Base-by-base conservation (phyloP, 805 yeast genomes). In the Candida suzukii region DNA sequence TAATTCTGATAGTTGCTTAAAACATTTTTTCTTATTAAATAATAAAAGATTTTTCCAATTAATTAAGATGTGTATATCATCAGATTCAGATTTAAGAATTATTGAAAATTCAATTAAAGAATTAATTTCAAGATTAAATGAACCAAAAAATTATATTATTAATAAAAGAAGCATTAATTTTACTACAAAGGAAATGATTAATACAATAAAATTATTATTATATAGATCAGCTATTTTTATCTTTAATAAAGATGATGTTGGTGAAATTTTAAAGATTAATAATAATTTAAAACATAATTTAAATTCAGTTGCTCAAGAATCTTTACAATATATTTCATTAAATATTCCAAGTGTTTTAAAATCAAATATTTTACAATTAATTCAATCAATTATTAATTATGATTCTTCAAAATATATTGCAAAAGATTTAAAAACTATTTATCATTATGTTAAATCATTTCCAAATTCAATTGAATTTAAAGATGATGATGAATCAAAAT, bases 81-180 rank as follows among this genome's bases (percentile, higher is more conserved):
- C 76, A 2, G 80, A 76, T 3, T 73, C 80, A 2, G 83, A 81
- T 39, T 81, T 76, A 53, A 66, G 63, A 22, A 74, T 83, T 0
- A 71, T 87, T 3, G 64, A 66, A 27, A 82, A 74, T 41, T 73
- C 88, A 8, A 68, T 80, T 40, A 76, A 73, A 43, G 95, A 87
- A 53, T 57, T 88, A 10, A 60, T 78, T 21, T 65, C 61, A 5
- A 78, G 81, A 50, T 47, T 83, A 6, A 60, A 63, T 8, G 86
- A 80, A 41, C 54, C 74, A 0, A 77, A 78, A 42, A 63, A 67
- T 34, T 63, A 78, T 38, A 64, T 59, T 39, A 42, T 32, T 48
- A 57, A n/a, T 42, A 49, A 26, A 11, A 7, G 4, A 3, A 3
- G 27, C 3, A 17, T 43, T 1, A 7, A 25, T 7, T 34, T 37